Base-by-base conservation (phyloP, 164 flowering plant species). In the Tetracentron sinense region DNA sequence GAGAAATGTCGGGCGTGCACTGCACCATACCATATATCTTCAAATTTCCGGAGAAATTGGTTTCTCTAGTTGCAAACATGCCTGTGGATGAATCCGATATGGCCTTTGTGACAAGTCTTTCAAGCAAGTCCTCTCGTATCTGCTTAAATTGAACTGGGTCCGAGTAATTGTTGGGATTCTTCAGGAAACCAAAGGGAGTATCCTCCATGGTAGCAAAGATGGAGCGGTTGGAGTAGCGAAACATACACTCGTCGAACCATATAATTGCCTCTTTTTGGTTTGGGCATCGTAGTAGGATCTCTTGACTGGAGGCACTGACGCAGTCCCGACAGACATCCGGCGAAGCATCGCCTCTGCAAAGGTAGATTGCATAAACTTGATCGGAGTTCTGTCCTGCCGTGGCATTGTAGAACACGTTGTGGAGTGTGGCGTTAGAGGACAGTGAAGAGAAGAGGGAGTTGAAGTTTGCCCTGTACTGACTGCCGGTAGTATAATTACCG, bases 1-100 rank as follows among this genome's bases (percentile, higher is more conserved):
- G 4, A 5, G 72, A 31, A 67, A 78, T 23, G 69, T 80, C 77
- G 23, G 61, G 73, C 1, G 75, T 73, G 72, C 86, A 82, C 72
- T 78, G 82, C 4, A 25, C 81, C 2, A 74, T 64, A 12, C 61
- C 53, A 47, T 79, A 72, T 22, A 76, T 16, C 3, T 17, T 69
- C 65, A 74, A 68, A 15, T 33, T 17, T 23, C 25, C n/a, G 0
- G 65, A 42, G n/a, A 70, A 60, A 4, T 58, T 62, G 20, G 23
- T 53, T 25, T 60, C 56, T 8, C 22, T 10, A 23, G 64, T 51
- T 21, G 57, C 69, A 29, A 64, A 68, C 51, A 46, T 70, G 19
- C 49, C n/a, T 0, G 22, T 42, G 6, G 64, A 64, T 1, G 54
- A 49, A 20, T 21, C 35, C 30, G 14, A 21, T 17, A 64, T 51